Evolutionary conservation across 257 asterid species (phyloP).

Genomic region (Fraxinus cuspidata): DNA sequence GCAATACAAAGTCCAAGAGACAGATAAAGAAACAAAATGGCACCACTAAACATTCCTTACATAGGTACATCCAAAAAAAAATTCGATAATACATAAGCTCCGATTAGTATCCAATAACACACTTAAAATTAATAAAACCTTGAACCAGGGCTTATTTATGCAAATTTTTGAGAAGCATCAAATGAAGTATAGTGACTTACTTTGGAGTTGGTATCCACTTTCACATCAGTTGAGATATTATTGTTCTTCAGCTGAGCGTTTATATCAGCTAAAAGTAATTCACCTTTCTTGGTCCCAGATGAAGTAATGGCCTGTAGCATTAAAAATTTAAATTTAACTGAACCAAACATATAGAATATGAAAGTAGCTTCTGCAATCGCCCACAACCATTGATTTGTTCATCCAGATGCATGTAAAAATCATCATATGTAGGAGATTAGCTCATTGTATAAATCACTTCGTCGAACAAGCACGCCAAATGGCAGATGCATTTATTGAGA

Average conservation of each 20-base stretch:
- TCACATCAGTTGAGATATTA: slow-evolving; percentile 39
- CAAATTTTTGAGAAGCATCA: neutral
- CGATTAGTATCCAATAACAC: neutral
- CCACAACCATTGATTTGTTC: neutral
- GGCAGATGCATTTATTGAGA: neutral
- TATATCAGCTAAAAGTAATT: slow-evolving; percentile 36
- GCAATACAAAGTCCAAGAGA: neutral
- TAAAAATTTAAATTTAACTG: neutral
- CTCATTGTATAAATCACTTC: neutral
- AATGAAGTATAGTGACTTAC: slow-evolving; percentile 19
- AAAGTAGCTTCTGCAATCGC: neutral
- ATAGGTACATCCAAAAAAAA: neutral
- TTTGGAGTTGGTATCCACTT: slow-evolving; percentile 40
- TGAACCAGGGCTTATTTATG: neutral
- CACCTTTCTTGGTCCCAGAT: slow-evolving; percentile 38
- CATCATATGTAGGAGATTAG: neutral
- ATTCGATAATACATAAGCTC: neutral
- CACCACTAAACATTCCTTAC: neutral
- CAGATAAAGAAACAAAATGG: neutral
- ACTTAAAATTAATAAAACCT: neutral
- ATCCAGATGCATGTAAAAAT: neutral
- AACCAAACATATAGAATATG: neutral
- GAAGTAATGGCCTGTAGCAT: slow-evolving; percentile 37
- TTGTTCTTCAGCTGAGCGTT: slow-evolving; percentile 37
- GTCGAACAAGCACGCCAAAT: neutral